Evolutionary conservation across 441 rosid genomes (phyloP), one percentile per base, ranked within the genome.

Genomic region (Pelargonium australe): DNA sequence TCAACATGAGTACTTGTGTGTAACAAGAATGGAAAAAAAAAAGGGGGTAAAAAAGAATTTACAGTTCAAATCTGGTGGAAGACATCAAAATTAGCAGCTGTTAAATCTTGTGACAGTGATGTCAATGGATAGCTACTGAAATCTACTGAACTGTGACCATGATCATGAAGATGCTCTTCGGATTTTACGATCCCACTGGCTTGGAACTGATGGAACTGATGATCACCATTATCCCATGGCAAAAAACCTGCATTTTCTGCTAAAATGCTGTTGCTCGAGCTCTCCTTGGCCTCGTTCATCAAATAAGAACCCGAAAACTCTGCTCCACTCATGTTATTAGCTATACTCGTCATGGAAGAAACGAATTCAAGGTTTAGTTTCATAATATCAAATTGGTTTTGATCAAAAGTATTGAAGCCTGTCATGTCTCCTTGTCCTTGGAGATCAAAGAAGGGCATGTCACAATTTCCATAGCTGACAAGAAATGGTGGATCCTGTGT

Each of bases 101-200:
- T 76, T 79, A 82, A 81, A 84, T 81, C 86, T 68, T 84, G 85
- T 66, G 90, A 79, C 6, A 81, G 77, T 12, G 85, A 83, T 61
- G 84, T 76, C 68, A 86, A 63, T 1, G 78, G 85, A 76, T 74
- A 83, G 86, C 79, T 79, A 73, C 80, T 63, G 76, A 81, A 82
- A 72, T 79, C 81, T 80, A 74, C 79, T 58, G 79, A 76, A 64
- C 66, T 77, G 43, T 76, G 47, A 12, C 31, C 31, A 25, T 25
- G 31, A 25, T 25, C 31, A 1, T 78, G 73, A 67, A 82, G 58
- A 8, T 67, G 80, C 2, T 49, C 74, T 49, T 80, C 86, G 1
- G 70, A 68, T 75, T 80, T 78, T 25, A 25, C 31, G 31, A 25
- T 25, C 31, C 31, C 31, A 25, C 3, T 25, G 66, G 17, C 70